Percentiles rank a stretch among this genome's conserved stretches.
Evolutionary conservation across 164 flowering plant species (phyloP).

Genomic region (Magnolia sinica): DNA sequence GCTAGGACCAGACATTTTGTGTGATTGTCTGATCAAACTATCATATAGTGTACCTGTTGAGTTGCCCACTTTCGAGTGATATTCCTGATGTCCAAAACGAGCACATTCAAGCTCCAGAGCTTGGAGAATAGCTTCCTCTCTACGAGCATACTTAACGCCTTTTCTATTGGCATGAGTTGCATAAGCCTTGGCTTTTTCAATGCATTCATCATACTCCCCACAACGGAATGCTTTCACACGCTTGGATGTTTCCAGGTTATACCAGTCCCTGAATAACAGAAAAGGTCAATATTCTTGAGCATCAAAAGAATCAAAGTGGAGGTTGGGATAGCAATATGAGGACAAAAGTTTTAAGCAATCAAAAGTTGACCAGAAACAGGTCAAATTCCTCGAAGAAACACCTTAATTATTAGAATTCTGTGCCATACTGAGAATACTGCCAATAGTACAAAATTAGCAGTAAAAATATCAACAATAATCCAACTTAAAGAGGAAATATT

Average conservation of each 20-base stretch:
- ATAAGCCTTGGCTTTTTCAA: conserved; percentile 70
- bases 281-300: not conserved
- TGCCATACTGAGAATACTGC: too few relatives aligned
- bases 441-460: not conserved
- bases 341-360: not conserved
- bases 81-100: conserved; percentile 24
- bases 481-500: not conserved
- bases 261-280: conserved; percentile 74
- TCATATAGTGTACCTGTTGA: conserved; percentile 22
- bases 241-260: conserved; percentile 83
- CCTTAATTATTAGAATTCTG: not conserved
- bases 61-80: conserved; percentile 16
- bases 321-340: not conserved
- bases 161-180: conserved; percentile 49
- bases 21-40: conserved; percentile 23
- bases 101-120: conserved; percentile 81
- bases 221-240: conserved; percentile 90
- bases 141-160: conserved; percentile 71
- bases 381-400: not conserved
- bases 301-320: not conserved
- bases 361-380: not conserved
- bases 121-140: conserved; percentile 87
- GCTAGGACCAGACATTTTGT: conserved; percentile 19
- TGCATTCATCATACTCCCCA: conserved; percentile 82
- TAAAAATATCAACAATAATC: not conserved